A percentile compares a stretch with the other conserved stretches of the same genome.
phyloP scores from a whole-genome alignment of 805 yeast genomes.

The Ogataea nonfermentans region DNA sequence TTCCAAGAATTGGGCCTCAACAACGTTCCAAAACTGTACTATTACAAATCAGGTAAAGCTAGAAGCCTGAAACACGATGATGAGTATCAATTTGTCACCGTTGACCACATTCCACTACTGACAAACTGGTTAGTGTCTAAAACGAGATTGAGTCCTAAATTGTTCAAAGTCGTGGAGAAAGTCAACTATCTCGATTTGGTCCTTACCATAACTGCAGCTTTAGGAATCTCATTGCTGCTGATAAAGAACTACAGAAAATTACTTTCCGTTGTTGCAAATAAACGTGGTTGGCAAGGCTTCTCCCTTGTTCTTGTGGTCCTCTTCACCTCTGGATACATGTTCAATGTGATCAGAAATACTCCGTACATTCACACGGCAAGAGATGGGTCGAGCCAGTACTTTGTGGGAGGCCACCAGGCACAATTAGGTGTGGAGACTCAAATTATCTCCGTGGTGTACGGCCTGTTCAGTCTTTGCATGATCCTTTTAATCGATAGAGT shows the following conservation, averaged over 20 bases:
- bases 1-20: conserved; percentile 55
- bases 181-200: conserved; percentile 40
- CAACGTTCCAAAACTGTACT: conserved; percentile 74
- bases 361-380: conserved; percentile 53
- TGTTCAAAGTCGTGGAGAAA: conserved; percentile 40
- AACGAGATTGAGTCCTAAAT: conserved; percentile 12
- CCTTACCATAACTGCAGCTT: conserved; percentile 36
- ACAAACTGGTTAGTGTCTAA: conserved; percentile 36
- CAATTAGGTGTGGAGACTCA: conserved; percentile 92
- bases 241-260: conserved; percentile 36
- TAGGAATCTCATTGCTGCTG: conserved; percentile 33
- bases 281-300: conserved; percentile 68
- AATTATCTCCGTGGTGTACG: conserved; percentile 71
- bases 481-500: conserved; percentile 58
- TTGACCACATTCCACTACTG: conserved; percentile 36
- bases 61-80: conserved; percentile 26
- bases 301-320: conserved; percentile 63
- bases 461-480: conserved; percentile 57
- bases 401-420: conserved; percentile 59
- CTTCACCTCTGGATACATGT: conserved; percentile 91
- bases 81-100: conserved; percentile 48
- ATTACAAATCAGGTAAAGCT: conserved; percentile 27
- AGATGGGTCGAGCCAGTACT: conserved; percentile 39
- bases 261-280: conserved; percentile 43
- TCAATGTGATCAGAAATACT: conserved; percentile 75